Evolutionary conservation across 108 stramenopile species (phyloP).

Genomic region (Nitzschia palea): DNA sequence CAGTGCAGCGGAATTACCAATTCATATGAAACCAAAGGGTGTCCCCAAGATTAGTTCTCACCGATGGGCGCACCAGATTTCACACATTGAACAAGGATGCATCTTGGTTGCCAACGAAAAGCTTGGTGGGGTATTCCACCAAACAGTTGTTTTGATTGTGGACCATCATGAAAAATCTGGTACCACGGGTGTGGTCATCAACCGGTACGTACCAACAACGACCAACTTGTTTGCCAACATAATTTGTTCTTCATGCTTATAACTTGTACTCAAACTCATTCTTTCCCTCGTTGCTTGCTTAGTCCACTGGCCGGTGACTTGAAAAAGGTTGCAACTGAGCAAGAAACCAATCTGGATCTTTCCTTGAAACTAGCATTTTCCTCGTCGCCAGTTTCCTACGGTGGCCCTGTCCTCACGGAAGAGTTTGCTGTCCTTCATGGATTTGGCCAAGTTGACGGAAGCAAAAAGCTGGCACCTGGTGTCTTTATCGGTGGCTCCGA

Average conservation of each 20-base stretch:
- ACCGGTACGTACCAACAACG: conserved; percentile 56
- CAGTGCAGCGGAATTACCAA: conserved; percentile 68
- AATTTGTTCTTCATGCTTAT: background rate
- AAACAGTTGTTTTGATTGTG: conserved; percentile 86
- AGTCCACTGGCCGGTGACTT: conserved; percentile 78
- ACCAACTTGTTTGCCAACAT: background rate
- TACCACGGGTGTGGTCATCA: conserved; percentile 84
- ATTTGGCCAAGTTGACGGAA: conserved; percentile 80
- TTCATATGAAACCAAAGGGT: conserved; percentile 45
- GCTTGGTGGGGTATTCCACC: conserved; percentile 86
- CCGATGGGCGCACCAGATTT: conserved; percentile 83
- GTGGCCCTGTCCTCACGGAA: conserved; percentile 80
- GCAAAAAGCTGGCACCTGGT: conserved; percentile 80
- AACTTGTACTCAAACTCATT: too few species aligned
- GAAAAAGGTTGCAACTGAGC: conserved; percentile 58
- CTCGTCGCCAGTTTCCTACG: conserved; percentile 76
- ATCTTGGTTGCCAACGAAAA: conserved; percentile 88
- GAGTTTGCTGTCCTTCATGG: conserved; percentile 83
- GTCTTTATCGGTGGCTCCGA: conserved; percentile 85
- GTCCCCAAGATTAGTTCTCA: conserved; percentile 43
- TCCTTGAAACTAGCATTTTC: conserved; percentile 77
- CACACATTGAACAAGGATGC: conserved; percentile 82
- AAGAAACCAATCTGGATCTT: conserved; percentile 66
- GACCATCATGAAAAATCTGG: conserved; percentile 78
- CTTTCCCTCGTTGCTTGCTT: background rate